Percentiles rank a stretch among this genome's conserved stretches.
These are phyloP conservation scores for Dictyophora rubrovolvata DNA, from an alignment of 768 basidiomycete genomes.

Conservation along the genomic window DNA sequence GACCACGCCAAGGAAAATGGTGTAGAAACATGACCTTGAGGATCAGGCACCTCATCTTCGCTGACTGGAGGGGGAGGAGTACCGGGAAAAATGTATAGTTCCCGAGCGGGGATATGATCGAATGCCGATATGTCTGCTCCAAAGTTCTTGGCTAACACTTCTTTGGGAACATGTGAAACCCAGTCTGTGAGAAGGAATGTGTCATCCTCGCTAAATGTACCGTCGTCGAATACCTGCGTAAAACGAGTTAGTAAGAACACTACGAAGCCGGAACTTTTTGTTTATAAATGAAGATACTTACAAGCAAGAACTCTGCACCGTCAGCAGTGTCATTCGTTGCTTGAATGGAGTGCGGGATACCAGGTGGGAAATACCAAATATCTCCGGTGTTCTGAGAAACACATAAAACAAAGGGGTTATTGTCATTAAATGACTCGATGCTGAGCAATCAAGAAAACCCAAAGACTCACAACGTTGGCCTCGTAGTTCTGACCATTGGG, in stretches of 20 bases:
- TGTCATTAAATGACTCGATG: neutral
- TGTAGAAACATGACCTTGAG: conserved; percentile 38
- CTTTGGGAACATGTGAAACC: conserved; percentile 51
- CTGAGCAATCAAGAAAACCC: neutral
- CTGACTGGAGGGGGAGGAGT: conserved; percentile 32
- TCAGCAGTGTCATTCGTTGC: conserved; percentile 20
- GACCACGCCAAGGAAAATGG: conserved; percentile 49
- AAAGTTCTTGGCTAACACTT: conserved; percentile 58
- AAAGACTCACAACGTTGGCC: conserved; percentile 39
- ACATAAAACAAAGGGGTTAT: no score
- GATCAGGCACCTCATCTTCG: conserved; percentile 31
- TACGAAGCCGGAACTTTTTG: neutral
- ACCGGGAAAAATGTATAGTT: conserved; percentile 46
- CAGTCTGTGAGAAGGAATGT: conserved; percentile 59
- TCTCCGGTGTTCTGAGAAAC: conserved; percentile 29
- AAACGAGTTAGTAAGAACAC: neutral
- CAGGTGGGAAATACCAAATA: conserved; percentile 52
- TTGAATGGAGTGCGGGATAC: conserved; percentile 35
- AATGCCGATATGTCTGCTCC: conserved; percentile 36
- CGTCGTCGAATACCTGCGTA: conserved; percentile 24
- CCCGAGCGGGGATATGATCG: conserved; percentile 41
- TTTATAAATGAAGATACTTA: neutral
- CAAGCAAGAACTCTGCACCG: conserved; percentile 44
- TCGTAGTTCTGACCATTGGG: conserved; percentile 42
- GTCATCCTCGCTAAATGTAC: conserved; percentile 43